A percentile compares a stretch with the other conserved stretches of the same genome.
phyloP scores from a whole-genome alignment of 106 monocot species.

The Allium cepa region DNA sequence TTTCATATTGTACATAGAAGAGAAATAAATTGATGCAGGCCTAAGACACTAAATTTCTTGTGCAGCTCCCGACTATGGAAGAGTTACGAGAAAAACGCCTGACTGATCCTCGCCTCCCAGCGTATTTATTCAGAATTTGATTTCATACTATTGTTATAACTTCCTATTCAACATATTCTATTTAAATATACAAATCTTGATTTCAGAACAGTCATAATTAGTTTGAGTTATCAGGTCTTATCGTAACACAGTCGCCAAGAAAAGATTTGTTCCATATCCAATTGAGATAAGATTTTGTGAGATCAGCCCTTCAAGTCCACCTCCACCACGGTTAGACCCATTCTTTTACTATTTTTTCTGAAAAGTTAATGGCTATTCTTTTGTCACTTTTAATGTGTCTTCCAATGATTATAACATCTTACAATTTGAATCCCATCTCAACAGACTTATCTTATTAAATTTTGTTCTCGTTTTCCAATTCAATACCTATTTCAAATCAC shows the following conservation, averaged over 20 bases:
- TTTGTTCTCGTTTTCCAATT: too few relatives aligned
- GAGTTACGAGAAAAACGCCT: constrained; percentile 64
- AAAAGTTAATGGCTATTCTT: too few relatives aligned
- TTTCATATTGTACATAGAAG: too few relatives aligned
- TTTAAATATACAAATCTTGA: not conserved
- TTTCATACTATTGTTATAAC: not conserved
- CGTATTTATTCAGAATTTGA: constrained; percentile 27
- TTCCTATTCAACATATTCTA: not conserved
- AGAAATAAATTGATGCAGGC: not conserved
- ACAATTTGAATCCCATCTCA: too few relatives aligned
- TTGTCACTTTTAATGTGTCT: too few relatives aligned
- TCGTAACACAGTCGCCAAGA: constrained; percentile 52
- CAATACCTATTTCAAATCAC: too few relatives aligned
- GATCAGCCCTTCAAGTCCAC: constrained; percentile 8
- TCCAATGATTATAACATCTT: too few relatives aligned
- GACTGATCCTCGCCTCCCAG: constrained; percentile 88
- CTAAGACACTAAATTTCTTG: constrained; percentile 5
- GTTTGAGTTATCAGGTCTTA: constrained; percentile 35
- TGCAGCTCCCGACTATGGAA: constrained; percentile 81
- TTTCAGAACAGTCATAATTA: not conserved
- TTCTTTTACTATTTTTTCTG: not conserved
- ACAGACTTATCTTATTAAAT: too few relatives aligned
- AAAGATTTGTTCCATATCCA: constrained; percentile 73
- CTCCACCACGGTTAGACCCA: constrained; percentile 9
- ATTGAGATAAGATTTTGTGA: constrained; percentile 80